A percentile compares a stretch with the other conserved stretches of the same genome.
These are phyloP conservation scores for Coemansia sp. DNA, from an alignment of 192 early-diverging fungal species.

Conservation along the genomic window DNA sequence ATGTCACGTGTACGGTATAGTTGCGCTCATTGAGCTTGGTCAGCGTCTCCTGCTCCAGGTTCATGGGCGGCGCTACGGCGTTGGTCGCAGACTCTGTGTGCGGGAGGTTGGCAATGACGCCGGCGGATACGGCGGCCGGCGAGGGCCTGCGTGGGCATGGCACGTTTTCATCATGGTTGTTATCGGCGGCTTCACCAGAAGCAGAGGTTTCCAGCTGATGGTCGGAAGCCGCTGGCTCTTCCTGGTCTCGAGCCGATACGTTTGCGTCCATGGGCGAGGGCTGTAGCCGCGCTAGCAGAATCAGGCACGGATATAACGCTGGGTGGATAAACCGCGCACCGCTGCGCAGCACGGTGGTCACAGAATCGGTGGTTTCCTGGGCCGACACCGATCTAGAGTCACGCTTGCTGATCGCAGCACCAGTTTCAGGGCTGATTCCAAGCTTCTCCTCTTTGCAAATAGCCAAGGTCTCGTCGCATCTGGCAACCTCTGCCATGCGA, in stretches of 20 bases:
- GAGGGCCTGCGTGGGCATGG: background rate
- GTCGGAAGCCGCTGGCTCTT: background rate
- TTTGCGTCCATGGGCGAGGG: constrained; percentile 58
- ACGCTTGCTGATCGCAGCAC: background rate
- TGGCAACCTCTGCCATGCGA: constrained; percentile 43
- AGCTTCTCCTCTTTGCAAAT: background rate
- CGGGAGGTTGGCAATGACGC: constrained; percentile 27
- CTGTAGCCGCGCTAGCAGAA: constrained; percentile 78
- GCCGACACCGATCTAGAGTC: background rate
- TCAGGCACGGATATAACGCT: constrained; percentile 86
- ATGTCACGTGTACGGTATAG: constrained; percentile 51
- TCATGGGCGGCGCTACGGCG: constrained; percentile 52
- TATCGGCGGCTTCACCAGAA: background rate
- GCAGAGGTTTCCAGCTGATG: background rate
- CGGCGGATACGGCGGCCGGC: constrained; percentile 12
- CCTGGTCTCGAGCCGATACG: background rate
- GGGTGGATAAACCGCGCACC: constrained; percentile 71
- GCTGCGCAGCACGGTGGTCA: constrained; percentile 24
- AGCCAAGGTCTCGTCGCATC: constrained; percentile 13
- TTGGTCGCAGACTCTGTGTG: constrained; percentile 31
- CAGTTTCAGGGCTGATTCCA: background rate
- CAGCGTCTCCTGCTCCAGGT: constrained; percentile 40
- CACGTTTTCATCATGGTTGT: background rate
- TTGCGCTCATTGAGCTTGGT: constrained; percentile 54
- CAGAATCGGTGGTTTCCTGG: background rate